Conservation (phyloP, 495 filamentous ascomycete genomes). For the Penicillium riverlandense region DNA sequence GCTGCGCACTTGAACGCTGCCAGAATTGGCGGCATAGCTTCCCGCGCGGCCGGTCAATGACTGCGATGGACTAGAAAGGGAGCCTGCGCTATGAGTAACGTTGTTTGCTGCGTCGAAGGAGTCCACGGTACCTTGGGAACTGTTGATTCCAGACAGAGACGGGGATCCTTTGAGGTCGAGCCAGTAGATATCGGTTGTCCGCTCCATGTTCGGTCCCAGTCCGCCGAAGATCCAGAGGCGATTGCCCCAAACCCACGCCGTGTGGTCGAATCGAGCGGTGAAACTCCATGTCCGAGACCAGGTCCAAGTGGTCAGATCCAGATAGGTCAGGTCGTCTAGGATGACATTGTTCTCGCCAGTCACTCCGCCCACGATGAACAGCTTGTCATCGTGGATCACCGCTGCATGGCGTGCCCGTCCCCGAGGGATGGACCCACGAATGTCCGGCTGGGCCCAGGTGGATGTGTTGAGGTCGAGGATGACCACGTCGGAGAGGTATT, state of each 20-base stretch:
- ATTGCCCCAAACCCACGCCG: conserved; percentile 83
- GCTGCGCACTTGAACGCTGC: conserved; percentile 74
- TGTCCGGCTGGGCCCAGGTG: conserved; percentile 86
- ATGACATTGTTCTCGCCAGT: conserved; percentile 82
- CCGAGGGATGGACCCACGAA: conserved; percentile 74
- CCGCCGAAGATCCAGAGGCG: conserved; percentile 97
- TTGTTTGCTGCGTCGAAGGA: conserved; percentile 18
- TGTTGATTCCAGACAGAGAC: conserved; percentile 62
- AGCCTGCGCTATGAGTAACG: conserved; percentile 37
- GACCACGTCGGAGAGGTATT: conserved; percentile 90
- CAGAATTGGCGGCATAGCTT: conserved; percentile 84
- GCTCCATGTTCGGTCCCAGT: conserved; percentile 89
- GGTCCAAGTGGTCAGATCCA: conserved; percentile 94
- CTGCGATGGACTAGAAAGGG: conserved; percentile 30
- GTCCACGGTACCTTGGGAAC: conserved; percentile 60
- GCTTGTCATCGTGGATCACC: conserved; percentile 89
- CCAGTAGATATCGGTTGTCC: conserved; percentile 93
- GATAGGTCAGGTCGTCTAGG: conserved; percentile 89
- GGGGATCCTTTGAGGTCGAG: conserved; percentile 86
- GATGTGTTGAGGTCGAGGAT: conserved; percentile 91
- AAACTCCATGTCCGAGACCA: conserved; percentile 97
- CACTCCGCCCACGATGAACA: conserved; percentile 89
- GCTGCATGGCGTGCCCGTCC: conserved; percentile 90
- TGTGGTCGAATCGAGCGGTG: conserved; percentile 87
- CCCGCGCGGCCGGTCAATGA: conserved; percentile 49